Base-by-base conservation (phyloP, 768 basidiomycete genomes). In the Termitomyces sp. region DNA sequence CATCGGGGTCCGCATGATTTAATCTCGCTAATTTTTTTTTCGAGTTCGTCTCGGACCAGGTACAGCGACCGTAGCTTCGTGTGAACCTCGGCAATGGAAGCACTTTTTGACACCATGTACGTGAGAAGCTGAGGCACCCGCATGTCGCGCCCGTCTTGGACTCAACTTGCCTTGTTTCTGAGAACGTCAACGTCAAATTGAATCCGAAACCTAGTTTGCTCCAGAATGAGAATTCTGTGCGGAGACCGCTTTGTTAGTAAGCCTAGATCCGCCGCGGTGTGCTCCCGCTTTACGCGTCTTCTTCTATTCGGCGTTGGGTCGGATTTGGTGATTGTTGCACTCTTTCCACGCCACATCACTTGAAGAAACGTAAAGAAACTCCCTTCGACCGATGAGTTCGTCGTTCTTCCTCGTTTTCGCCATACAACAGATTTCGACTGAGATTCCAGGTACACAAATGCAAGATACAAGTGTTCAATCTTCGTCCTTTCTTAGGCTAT, bases 281-380 rank as follows among this genome's bases (percentile, higher is more conserved):
- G 24, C 37, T 4, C 37, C 42, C 39, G 39, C 39, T n/a, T 20
- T 26, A 10, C 22, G 36, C 20, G 4, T 24, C 18, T 22, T 24
- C 43, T 53, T 32, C 27, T 53, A 30, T 49, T 50, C n/a, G 12
- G 30, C 5, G 24, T 43, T 42, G 33, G 22, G 16, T 37, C n/a
- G n/a, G 26, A 45, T 36, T 18, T 16, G n/a, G 44, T 36, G 37
- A 43, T 44, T 32, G 46, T 20, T 37, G 12, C 42, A 10, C 30
- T 43, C n/a, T 12, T 20, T 53, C n/a, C 52, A 33, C 48, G 56
- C 50, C 43, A 50, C 56, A 57, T 43, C 42, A 22, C 50, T 27
- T 13, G 2, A 7, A 39, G 10, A 39, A 27, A 37, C 50, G 50
- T 51, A 39, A 51, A 40, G 51, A 52, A 52, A 39, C 16, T 26